Base-by-base conservation (phyloP, 1,284 basidiomycete species). In the Cystobasidiaceae sp. region DNA sequence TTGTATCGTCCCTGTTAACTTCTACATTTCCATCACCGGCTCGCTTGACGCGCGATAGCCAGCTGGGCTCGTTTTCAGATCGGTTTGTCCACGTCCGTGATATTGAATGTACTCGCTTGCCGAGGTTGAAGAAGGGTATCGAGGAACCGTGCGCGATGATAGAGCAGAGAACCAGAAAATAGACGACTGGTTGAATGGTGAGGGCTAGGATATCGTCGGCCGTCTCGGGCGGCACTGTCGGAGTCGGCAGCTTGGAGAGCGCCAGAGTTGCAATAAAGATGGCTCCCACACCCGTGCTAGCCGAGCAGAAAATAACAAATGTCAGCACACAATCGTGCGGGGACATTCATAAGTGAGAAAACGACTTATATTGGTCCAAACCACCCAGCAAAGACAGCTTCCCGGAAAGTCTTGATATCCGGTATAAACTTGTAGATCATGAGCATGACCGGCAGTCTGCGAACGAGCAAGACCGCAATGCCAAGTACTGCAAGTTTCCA, bases 121-220 rank as follows among this genome's bases (percentile, higher is more conserved):
- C 87, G 30, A 96, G 84, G 27, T 90, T 90, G 80, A 96, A 93
- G 77, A 88, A 88, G 0, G 93, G 91, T 70, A 97, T 94, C 21
- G 90, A 93, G 5, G 97, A 81, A 6, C 93, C 93, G 74, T 97
- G 74, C 0, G 73, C 69, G 11, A 68, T 68, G 52, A 67, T 51
- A 28, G 59, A 58, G 51, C 59, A 52, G 9, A 97, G 81, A 2
- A 97, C 93, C 82, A 96, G 86, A 77, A 94, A 94, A 0, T 88
- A 85, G 9, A 91, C 88, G 67, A 97, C 87, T 0, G 93, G 93
- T 74, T 92, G 88, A 60, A 96, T 91, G 2, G 85, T 81, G 17
- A 85, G 80, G 1, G 84, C 82, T 15, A 96, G 80, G 13, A 88
- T 75, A 67, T 87, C 83, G 4, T 84, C 80, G 75, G 89, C 85